Percentiles rank a stretch among this genome's conserved stretches.
These are phyloP conservation scores for Gamsiella multidivaricata DNA, from an alignment of 192 early-diverging fungal genomes.

Conservation along the genomic window DNA sequence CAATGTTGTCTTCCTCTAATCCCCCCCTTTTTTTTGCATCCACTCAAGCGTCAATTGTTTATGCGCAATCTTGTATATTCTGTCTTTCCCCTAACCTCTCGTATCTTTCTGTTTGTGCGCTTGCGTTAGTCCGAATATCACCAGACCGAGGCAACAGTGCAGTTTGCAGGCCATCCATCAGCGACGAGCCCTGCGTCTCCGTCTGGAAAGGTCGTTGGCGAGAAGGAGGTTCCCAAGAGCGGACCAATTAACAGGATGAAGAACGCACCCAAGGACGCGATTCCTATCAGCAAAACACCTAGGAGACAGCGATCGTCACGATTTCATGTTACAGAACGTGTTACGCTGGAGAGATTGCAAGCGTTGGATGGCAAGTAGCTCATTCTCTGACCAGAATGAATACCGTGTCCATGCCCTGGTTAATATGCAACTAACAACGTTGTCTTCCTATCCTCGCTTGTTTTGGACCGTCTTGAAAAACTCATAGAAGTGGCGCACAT, in stretches of 20 bases:
- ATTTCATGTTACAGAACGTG: slow-evolving; percentile 84
- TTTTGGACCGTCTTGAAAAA: slow-evolving; percentile 1
- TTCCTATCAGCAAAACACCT: slow-evolving; percentile 83
- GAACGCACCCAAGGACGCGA: slow-evolving; percentile 71
- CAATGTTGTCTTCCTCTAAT: not conserved
- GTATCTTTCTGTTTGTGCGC: not conserved
- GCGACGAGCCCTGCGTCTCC: slow-evolving; percentile 30
- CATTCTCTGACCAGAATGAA: not conserved
- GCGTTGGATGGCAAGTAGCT: slow-evolving; percentile 75
- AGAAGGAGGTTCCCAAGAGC: slow-evolving; percentile 58
- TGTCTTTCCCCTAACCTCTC: not conserved
- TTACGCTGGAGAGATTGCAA: slow-evolving; percentile 82
- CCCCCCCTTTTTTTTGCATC: not conserved
- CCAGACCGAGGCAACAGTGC: slow-evolving; percentile 20
- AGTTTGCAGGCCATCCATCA: slow-evolving; percentile 18
- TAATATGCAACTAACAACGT: not conserved
- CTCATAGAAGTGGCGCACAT: slow-evolving; percentile 78
- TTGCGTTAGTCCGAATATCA: slow-evolving; percentile 31
- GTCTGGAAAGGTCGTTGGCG: slow-evolving; percentile 31
- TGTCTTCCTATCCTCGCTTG: not conserved
- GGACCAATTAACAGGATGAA: slow-evolving; percentile 63
- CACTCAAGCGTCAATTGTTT: slow-evolving; percentile 9
- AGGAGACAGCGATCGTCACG: slow-evolving; percentile 87
- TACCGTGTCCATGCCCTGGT: too few species aligned
- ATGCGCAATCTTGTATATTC: slow-evolving; percentile 4